A percentile compares a stretch with the other conserved stretches of the same genome.
Evolutionary conservation across 176 grass and related monocot species (phyloP).

Genomic region (Urochloa ruziziensis): DNA sequence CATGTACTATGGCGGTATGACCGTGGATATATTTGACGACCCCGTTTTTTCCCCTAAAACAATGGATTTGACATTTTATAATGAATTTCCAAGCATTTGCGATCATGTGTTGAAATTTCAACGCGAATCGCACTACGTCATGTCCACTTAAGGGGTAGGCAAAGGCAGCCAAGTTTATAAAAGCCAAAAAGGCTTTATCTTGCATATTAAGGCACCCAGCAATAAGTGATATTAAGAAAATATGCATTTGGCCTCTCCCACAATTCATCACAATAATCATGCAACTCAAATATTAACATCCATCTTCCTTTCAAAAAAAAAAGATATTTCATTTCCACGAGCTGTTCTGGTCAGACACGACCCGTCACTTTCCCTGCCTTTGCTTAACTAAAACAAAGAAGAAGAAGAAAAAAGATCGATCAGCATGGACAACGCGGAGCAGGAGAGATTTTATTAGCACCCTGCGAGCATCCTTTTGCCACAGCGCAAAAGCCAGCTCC

Average conservation of each 20-base stretch:
- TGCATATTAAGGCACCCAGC: neutral
- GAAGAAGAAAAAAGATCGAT: neutral
- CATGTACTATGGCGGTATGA: neutral
- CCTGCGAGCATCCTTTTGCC: constrained; percentile 29
- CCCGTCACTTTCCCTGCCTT: neutral
- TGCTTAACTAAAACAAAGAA: neutral
- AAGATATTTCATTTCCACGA: neutral
- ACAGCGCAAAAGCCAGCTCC: constrained; percentile 5
- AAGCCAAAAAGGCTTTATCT: neutral
- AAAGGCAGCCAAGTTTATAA: neutral
- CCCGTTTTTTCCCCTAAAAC: neutral
- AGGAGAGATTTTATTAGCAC: constrained; percentile 21
- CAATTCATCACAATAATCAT: neutral
- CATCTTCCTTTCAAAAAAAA: neutral
- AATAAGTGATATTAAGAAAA: neutral
- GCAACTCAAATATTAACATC: neutral
- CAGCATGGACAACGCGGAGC: neutral
- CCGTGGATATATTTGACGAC: neutral
- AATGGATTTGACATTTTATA: neutral
- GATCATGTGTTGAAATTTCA: neutral
- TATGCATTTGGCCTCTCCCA: neutral
- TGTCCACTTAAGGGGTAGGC: neutral
- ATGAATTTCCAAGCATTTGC: neutral
- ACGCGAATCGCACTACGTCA: neutral
- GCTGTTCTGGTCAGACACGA: neutral